Evolutionary conservation across 1,139 yeast genomes (phyloP).

Genomic region (Nematodospora anomalae): DNA sequence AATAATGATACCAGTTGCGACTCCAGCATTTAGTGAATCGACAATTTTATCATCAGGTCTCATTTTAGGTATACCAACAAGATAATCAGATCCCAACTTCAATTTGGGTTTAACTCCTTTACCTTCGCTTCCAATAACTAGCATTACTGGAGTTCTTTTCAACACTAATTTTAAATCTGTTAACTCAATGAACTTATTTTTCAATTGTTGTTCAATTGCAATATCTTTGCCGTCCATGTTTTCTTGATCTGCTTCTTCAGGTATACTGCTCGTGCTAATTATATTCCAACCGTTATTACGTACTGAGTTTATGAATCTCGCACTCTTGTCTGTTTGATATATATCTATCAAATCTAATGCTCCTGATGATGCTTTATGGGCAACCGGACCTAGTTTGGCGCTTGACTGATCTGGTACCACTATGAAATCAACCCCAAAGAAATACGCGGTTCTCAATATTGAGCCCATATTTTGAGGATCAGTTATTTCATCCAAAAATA

Average conservation of each 20-base stretch:
- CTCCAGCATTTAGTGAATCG: constrained; percentile 87
- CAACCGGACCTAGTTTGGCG: constrained; percentile 74
- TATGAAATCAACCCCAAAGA: constrained; percentile 80
- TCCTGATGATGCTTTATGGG: constrained; percentile 85
- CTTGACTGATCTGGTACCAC: constrained; percentile 70
- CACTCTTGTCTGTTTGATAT: constrained; percentile 56
- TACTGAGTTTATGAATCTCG: constrained; percentile 59
- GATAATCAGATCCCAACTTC: constrained; percentile 60
- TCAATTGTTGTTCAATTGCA: constrained; percentile 20
- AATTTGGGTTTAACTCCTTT: constrained; percentile 72
- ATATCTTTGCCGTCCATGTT: constrained; percentile 24
- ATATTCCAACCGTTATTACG: constrained; percentile 68
- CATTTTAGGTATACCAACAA: constrained; percentile 51
- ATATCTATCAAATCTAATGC: constrained; percentile 75
- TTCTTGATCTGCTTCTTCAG: constrained; percentile 21
- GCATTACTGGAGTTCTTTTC: constrained; percentile 55
- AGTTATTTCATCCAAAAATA: constrained; percentile 77
- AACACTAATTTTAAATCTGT: constrained; percentile 46
- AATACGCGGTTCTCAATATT: constrained; percentile 77
- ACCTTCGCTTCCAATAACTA: constrained; percentile 86
- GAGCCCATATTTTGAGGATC: constrained; percentile 95
- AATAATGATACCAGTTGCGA: constrained; percentile 74
- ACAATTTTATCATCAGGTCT: constrained; percentile 45
- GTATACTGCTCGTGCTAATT: constrained; percentile 57
- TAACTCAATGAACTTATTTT: constrained; percentile 37